Base-by-base conservation (phyloP, 108 stramenopile species). In the Stephanodiscus triporus region DNA sequence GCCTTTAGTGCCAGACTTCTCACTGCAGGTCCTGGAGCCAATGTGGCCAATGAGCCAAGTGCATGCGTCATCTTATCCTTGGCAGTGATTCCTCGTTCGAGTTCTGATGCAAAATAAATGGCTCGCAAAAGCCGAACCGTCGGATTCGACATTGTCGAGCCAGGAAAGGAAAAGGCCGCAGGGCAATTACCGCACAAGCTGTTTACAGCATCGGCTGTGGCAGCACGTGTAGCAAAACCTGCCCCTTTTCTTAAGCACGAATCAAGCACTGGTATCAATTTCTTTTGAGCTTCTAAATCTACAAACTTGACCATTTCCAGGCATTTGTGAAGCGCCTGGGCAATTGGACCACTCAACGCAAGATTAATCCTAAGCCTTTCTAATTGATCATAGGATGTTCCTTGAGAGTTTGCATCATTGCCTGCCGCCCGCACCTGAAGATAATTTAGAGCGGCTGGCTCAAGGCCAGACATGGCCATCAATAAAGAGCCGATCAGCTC, bases 371-470 rank as follows among this genome's bases (percentile, higher is more conserved):
- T 76, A 2, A 88, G 30, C 26, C 86, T 75, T 73, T 92, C 91
- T 24, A 95, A 77, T 17, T 78, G 37, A 64, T 91, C 91, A 68
- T 90, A 91, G 16, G 83, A 69, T 20, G 76, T 76, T 19, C 85
- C 87, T 45, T 78, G 66, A 13, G 67, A 68, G 24, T 59, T 59
- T 9, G 42, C 27, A 43, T 76, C 79, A 66, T 75, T 71, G 11
- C 89, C 86, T 64, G 86, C 88, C 29, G 89, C 83, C 37, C 92
- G 66, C 2, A 89, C 86, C 49, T 91, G 90, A 20, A 95, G 80
- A 60, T 93, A 95, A 62, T 89, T 91, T 43, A 95, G 70, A 1
- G 90, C 94, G n/a, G 89, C 85, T 9, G 94, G 94, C 66, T 95
- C 94, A 7, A 95, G 63, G 43, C 85, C 82, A 19, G 84, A 86